Conservation (phyloP, 768 basidiomycete species). For the Lentinula raphanica region DNA sequence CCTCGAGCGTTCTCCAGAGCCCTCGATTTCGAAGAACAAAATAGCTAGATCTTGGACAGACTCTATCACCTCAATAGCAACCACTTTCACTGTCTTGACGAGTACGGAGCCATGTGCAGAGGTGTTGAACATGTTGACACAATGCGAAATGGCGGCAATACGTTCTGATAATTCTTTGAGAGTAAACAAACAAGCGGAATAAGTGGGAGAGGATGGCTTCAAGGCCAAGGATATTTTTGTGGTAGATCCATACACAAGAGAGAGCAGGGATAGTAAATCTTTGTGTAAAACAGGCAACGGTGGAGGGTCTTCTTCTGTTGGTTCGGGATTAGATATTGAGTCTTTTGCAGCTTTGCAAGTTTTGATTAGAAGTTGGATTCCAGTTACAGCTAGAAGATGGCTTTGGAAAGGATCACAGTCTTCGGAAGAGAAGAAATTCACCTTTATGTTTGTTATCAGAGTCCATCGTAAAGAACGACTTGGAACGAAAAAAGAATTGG, state of each 20-base stretch:
- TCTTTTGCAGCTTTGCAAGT: conserved; percentile 34
- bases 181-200: conserved; percentile 43
- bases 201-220: conserved; percentile 52
- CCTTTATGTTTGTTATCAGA: conserved; percentile 36
- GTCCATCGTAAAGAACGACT: background rate
- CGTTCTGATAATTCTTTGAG: conserved; percentile 50
- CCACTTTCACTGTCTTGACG: conserved; percentile 33
- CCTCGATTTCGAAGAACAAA: conserved; percentile 34
- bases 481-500: too few species aligned
- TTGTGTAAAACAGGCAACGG: conserved; percentile 38
- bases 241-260: conserved; percentile 48
- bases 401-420: background rate
- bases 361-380: conserved; percentile 29
- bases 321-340: conserved; percentile 18
- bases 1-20: conserved; percentile 13
- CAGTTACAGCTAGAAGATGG: conserved; percentile 20
- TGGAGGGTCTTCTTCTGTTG: conserved; percentile 14
- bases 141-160: conserved; percentile 46
- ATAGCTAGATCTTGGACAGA: conserved; percentile 40
- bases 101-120: conserved; percentile 42
- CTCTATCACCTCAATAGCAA: conserved; percentile 37
- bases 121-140: conserved; percentile 37
- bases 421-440: conserved; percentile 7
- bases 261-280: conserved; percentile 54
- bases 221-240: conserved; percentile 62